These are phyloP conservation scores for Aspergillus hortae DNA, from an alignment of 2,329 filamentous ascomycete genomes.

Conservation along the genomic window DNA sequence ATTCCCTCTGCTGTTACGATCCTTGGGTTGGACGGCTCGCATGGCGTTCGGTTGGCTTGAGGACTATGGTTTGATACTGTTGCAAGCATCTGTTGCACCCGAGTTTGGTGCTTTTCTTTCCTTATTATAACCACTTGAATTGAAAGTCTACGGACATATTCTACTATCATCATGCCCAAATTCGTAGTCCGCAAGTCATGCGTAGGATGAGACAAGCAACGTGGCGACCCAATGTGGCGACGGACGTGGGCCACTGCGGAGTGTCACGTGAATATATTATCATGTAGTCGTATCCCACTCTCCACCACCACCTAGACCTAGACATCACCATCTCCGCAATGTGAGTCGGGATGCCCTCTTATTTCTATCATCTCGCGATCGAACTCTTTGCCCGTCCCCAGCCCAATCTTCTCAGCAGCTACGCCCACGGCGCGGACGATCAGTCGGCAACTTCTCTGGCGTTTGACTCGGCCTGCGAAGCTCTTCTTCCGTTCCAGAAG, in stretches of 20 bases:
- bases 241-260: too few species aligned
- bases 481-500: conserved; percentile 35
- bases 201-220: too few species aligned
- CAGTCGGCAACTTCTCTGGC: conserved; percentile 22
- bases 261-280: too few species aligned
- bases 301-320: too few species aligned
- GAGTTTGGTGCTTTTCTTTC: conserved; percentile 17
- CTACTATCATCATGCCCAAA: background rate
- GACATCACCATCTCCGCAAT: conserved; percentile 11
- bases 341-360: conserved; percentile 54
- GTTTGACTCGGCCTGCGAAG: conserved; percentile 35
- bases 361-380: conserved; percentile 61
- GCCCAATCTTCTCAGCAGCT: conserved; percentile 12
- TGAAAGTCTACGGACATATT: background rate
- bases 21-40: conserved; percentile 30
- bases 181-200: too few species aligned
- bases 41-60: conserved; percentile 37
- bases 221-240: too few species aligned
- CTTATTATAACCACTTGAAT: conserved; percentile 6
- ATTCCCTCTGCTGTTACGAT: conserved; percentile 16
- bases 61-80: conserved; percentile 13
- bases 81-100: conserved; percentile 21
- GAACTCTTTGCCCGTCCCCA: conserved; percentile 51
- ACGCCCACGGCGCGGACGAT: conserved; percentile 5
- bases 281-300: too few species aligned